These are phyloP conservation scores for Echium plantagineum DNA, from an alignment of 257 asterid genomes.

Conservation along the genomic window DNA sequence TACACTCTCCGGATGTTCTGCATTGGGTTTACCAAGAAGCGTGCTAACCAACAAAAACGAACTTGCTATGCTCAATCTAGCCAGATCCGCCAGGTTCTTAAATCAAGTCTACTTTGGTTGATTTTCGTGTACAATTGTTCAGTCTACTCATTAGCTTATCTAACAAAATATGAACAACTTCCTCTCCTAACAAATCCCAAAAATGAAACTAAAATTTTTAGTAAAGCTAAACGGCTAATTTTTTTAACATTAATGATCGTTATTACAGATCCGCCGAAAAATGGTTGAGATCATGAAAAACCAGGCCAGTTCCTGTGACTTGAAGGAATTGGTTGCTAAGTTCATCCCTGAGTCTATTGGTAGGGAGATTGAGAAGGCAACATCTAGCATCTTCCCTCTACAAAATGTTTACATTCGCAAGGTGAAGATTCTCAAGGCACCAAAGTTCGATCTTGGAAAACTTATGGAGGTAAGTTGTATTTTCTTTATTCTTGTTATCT, in stretches of 20 bases:
- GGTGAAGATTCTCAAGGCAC: slow-evolving; percentile 60
- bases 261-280: slow-evolving; percentile 40
- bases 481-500: neutral
- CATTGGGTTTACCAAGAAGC: slow-evolving; percentile 64
- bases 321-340: slow-evolving; percentile 49
- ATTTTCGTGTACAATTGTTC: too few relatives aligned
- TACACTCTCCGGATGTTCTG: slow-evolving; percentile 50
- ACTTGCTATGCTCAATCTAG: slow-evolving; percentile 59
- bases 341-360: slow-evolving; percentile 59
- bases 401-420: slow-evolving; percentile 55
- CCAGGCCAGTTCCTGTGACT: slow-evolving; percentile 47
- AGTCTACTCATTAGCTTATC: too few relatives aligned
- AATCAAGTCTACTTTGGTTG: neutral
- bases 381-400: slow-evolving; percentile 48
- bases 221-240: neutral
- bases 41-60: slow-evolving; percentile 60
- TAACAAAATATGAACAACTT: too few relatives aligned
- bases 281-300: slow-evolving; percentile 55
- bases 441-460: slow-evolving; percentile 54
- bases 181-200: too few relatives aligned
- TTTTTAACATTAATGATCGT: slow-evolving; percentile 1
- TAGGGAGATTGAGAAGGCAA: slow-evolving; percentile 58
- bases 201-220: too few relatives aligned
- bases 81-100: slow-evolving; percentile 49
- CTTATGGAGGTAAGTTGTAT: slow-evolving; percentile 39